Evolutionary conservation across 225 moss, liverwort and hornwort genomes (phyloP), one percentile per base, ranked within the genome.

Genomic region (Takakia lepidozioides): DNA sequence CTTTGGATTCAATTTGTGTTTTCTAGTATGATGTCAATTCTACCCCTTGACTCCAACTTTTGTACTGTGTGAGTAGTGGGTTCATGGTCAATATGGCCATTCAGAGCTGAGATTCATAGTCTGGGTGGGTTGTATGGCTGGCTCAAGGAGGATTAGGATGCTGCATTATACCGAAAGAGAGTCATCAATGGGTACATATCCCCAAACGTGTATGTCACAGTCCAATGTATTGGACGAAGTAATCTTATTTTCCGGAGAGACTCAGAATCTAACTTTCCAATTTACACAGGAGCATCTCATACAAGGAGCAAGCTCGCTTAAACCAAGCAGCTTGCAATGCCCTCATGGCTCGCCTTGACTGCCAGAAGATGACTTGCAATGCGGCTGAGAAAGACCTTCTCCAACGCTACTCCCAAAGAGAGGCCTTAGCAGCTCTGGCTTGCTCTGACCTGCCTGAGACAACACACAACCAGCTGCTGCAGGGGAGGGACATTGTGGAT

Each of bases 261-360:
- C n/a, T n/a, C n/a, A n/a, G n/a, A n/a, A n/a, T n/a, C n/a, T n/a
- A n/a, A n/a, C n/a, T n/a, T n/a, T n/a, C n/a, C n/a, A n/a, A n/a
- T n/a, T n/a, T 39, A 18, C 42, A 17, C 25, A 71, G 70, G 64
- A 71, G 70, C 54, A 59, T 71, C n/a, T 54, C 59, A 41, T 72
- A 60, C 29, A 65, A 72, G 46, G 72, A 72, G 49, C 66, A 72
- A 47, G 65, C 66, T 5, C 72, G 72, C 10, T 43, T 72, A 20
- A 72, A 72, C 27, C 72, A 72, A 43, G 61, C 61, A 15, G 70
- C 70, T 10, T 71, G 70, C 64, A 71, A 71, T 44, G 70, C 70
- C 27, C 70, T 71, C 35, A 60, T 60, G 66, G 72, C 65, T 34
- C 66, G 72, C 16, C 72, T 72, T 2, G 66, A 72, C 26, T 72